Evolutionary conservation across 768 basidiomycete species (phyloP).

Genomic region (Tricholoma terreum): DNA sequence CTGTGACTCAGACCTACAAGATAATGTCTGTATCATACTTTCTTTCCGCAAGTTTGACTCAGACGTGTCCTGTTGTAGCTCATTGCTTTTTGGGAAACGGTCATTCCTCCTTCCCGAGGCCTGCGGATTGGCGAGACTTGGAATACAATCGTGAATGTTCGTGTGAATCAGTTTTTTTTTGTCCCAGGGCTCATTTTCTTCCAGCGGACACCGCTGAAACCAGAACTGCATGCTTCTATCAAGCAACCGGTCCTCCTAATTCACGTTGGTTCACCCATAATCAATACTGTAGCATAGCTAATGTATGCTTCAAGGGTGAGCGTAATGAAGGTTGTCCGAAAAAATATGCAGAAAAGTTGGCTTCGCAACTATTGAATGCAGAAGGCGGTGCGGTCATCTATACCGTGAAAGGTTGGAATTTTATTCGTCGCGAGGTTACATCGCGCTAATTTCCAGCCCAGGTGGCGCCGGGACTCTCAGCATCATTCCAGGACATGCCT

Average conservation of each 20-base stretch:
- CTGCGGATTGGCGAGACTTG: slow-evolving; percentile 49
- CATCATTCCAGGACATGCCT: slow-evolving; percentile 52
- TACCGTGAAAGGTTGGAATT: slow-evolving; percentile 53
- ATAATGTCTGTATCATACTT: slow-evolving; percentile 48
- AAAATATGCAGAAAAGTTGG: slow-evolving; percentile 54
- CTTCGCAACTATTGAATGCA: slow-evolving; percentile 46
- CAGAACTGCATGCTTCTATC: slow-evolving; percentile 48
- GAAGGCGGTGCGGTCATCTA: slow-evolving; percentile 50
- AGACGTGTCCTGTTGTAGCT: slow-evolving; percentile 37
- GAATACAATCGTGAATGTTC: slow-evolving; percentile 59
- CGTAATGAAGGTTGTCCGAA: slow-evolving; percentile 50
- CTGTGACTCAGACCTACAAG: slow-evolving; percentile 53
- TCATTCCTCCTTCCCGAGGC: slow-evolving; percentile 52
- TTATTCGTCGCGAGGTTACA: neutral
- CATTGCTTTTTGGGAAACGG: slow-evolving; percentile 61
- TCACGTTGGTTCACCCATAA: slow-evolving; percentile 45
- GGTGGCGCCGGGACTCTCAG: slow-evolving; percentile 56
- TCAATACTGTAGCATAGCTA: neutral
- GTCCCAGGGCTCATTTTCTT: neutral
- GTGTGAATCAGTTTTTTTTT: slow-evolving; percentile 17
- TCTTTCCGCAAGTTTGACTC: neutral
- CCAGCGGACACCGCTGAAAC: slow-evolving; percentile 54
- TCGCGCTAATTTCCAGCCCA: slow-evolving; percentile 19
- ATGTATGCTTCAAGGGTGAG: slow-evolving; percentile 49
- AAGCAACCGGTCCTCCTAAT: slow-evolving; percentile 65